Base-by-base conservation (phyloP, 805 yeast genomes). In the Lipomyces sp. region DNA sequence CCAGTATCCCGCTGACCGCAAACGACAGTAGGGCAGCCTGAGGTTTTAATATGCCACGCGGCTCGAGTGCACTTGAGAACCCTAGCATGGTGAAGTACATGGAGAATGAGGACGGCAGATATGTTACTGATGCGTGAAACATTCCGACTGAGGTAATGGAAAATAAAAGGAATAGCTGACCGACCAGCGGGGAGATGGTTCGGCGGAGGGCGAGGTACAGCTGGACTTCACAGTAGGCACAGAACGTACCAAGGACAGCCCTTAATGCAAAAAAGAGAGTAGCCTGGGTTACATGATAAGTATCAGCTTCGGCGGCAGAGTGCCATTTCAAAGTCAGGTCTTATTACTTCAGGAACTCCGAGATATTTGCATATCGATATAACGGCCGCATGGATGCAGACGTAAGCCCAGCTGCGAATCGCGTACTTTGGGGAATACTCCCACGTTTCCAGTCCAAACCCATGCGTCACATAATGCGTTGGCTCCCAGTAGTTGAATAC, bases 401-500 rank as follows among this genome's bases (percentile, higher is more conserved):
- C 69, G 60, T 84, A 89, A 1, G 85, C 76, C 81, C 93, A 91
- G 1, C 96, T 86, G 58, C 98, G 70, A 47, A 90, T 86, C 16
- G 95, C 87, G 62, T 79, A 87, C 47, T 77, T 84, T 0, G 97
- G 96, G 0, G 96, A 86, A 66, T 90, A 91, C 64, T 90, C 97
- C 97, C 97, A 90, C 0, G 97, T 90, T 67, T 89, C 89, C 61
- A 89, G 85, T 1, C 97, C 98, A 66, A 88, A 87, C 2, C 84
- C 84, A 58, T 95, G 76, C 0, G 83, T 68, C 32, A 90, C 59
- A 45, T 84, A 74, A 65, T 91, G 90, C 51, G 91, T 71, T 0
- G 98, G 96, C 58, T 91, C 98, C 91, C 96, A 89, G 69, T 86
- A 91, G 65, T 91, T 91, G 76, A 79, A 91, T 0, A 78, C 82